Conservation (phyloP, 169 alveolate genomes). For the Cryptosporidium viatorum region DNA sequence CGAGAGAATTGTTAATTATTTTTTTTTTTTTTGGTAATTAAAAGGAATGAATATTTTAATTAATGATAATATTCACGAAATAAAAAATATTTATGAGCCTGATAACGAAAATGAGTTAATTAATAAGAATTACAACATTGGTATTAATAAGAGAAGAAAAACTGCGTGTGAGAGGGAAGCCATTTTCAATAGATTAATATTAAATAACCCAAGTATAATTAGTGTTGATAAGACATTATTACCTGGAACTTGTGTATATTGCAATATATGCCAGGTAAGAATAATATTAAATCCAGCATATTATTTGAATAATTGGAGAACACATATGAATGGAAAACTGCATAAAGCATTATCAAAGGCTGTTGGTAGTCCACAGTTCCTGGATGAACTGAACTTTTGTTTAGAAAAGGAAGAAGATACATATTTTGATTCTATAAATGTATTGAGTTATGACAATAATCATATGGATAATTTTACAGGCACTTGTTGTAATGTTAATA, state of each 20-base stretch:
- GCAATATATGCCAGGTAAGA: slow-evolving; percentile 65
- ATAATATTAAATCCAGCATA: slow-evolving; percentile 73
- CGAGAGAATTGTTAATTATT: neutral
- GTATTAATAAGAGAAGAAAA: slow-evolving; percentile 48
- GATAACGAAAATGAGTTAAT: slow-evolving; percentile 29
- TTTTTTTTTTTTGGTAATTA: neutral
- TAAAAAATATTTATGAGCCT: slow-evolving; percentile 19
- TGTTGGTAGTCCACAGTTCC: slow-evolving; percentile 69
- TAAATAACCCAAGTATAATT: slow-evolving; percentile 55
- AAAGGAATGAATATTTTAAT: slow-evolving; percentile 50
- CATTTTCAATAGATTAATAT: slow-evolving; percentile 58
- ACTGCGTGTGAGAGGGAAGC: slow-evolving; percentile 75
- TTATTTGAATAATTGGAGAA: slow-evolving; percentile 73
- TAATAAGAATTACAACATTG: slow-evolving; percentile 8
- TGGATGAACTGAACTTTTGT: slow-evolving; percentile 42
- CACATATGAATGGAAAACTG: slow-evolving; percentile 69
- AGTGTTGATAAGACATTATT: slow-evolving; percentile 33
- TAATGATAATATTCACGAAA: slow-evolving; percentile 28
- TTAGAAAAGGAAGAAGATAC: slow-evolving; percentile 41
- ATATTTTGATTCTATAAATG: slow-evolving; percentile 21
- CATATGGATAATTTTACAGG: neutral
- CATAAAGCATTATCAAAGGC: slow-evolving; percentile 70
- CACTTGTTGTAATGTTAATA: neutral
- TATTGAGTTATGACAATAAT: neutral
- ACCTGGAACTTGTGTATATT: slow-evolving; percentile 71